phyloP scores from a whole-genome alignment of 257 asterid species.

The Cynanchum wilfordii region DNA sequence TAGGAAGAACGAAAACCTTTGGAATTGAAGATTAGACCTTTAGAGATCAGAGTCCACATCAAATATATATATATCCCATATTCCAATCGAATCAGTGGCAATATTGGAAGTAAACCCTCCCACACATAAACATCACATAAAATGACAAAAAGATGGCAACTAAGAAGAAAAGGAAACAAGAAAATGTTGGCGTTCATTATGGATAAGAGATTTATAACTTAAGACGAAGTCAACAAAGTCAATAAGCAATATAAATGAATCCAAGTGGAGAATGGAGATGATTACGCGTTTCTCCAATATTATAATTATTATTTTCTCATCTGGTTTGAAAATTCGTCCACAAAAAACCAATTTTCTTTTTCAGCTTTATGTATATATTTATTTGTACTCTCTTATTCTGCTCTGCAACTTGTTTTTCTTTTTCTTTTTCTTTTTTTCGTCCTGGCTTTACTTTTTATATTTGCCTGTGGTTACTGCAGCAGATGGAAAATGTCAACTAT shows the following conservation, averaged over 20 bases:
- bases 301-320: background rate
- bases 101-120: no score
- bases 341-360: background rate
- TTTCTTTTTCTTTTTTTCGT: no score
- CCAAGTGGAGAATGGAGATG: slow-evolving; percentile 8
- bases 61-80: no score
- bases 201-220: slow-evolving; percentile 15
- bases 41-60: no score
- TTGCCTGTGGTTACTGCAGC: background rate
- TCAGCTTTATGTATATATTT: background rate
- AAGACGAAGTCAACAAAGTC: slow-evolving; percentile 32
- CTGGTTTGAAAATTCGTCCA: slow-evolving; percentile 7
- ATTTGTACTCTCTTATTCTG: background rate
- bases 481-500: slow-evolving; percentile 5
- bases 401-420: slow-evolving; percentile 11
- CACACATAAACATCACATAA: background rate
- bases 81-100: no score
- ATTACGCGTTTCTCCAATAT: slow-evolving; percentile 17
- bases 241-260: background rate
- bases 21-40: no score
- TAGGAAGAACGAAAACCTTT: no score
- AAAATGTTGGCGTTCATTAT: background rate
- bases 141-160: slow-evolving; percentile 11
- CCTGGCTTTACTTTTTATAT: background rate
- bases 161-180: background rate